Conservation (phyloP, 176 grass and related monocot species). For the Panicum miliaceum region DNA sequence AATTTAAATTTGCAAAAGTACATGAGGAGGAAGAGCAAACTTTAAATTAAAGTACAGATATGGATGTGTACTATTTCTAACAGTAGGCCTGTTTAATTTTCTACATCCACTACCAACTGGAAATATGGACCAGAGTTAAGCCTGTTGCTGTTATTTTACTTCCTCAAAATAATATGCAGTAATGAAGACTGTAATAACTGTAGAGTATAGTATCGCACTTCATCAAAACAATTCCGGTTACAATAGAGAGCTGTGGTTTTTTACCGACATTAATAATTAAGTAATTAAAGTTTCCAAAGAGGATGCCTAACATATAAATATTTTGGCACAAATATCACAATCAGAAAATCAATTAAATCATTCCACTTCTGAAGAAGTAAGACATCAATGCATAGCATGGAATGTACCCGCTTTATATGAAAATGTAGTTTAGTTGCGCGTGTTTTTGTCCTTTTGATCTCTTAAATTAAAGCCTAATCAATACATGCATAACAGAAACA, state of each 20-base stretch:
- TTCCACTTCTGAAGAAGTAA: not conserved
- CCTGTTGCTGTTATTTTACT: not conserved
- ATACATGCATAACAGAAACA: not conserved
- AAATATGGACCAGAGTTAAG: not conserved
- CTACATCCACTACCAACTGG: not conserved
- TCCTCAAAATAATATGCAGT: not conserved
- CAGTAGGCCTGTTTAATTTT: not conserved
- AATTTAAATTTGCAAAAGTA: conserved; percentile 19
- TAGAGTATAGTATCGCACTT: not conserved
- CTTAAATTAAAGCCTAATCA: conserved; percentile 24
- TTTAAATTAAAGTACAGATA: not conserved
- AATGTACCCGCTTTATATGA: not conserved
- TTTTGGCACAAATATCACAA: not conserved
- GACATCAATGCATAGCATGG: not conserved
- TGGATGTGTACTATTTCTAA: not conserved
- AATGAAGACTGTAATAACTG: not conserved
- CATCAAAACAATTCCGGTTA: not conserved
- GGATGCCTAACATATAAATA: not conserved
- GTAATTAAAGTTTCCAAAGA: not conserved
- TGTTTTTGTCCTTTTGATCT: not conserved
- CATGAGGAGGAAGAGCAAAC: not conserved
- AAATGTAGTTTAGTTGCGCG: not conserved
- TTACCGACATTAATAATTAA: not conserved
- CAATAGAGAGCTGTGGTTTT: not conserved
- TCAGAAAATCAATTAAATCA: not conserved